Percentiles rank a stretch among this genome's conserved stretches.
phyloP scores from a whole-genome alignment of 371 early-diverging fungal genomes.

The Saksenaea vasiformis region DNA sequence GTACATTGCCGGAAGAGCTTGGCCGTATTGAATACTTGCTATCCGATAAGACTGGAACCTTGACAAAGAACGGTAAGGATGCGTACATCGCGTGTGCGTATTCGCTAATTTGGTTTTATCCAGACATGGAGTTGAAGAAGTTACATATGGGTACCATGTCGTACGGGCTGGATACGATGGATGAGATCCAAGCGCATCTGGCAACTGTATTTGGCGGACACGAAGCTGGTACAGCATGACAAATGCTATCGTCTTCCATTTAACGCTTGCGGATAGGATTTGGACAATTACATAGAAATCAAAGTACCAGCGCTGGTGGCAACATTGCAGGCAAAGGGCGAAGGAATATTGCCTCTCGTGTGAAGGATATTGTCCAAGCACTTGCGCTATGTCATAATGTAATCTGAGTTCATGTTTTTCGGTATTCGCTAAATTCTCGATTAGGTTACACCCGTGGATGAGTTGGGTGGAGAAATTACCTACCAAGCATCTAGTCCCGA shows the following conservation, averaged over 20 bases:
- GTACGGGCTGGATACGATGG: conserved; percentile 89
- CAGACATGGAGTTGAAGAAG: conserved; percentile 98
- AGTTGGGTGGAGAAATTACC: conserved; percentile 53
- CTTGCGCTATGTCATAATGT: conserved; percentile 95
- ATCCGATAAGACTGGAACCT: conserved; percentile 99
- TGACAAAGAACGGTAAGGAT: conserved; percentile 93
- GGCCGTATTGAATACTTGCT: conserved; percentile 97
- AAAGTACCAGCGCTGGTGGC: neutral
- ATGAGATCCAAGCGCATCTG: conserved; percentile 77
- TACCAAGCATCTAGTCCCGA: conserved; percentile 99
- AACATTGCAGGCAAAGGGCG: conserved; percentile 52
- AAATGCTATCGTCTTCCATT: neutral
- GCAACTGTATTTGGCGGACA: conserved; percentile 54
- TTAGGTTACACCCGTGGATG: conserved; percentile 58
- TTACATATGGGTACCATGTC: conserved; percentile 97
- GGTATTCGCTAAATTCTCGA: neutral
- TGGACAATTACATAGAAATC: neutral
- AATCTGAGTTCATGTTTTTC: conserved; percentile 16
- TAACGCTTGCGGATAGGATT: neutral
- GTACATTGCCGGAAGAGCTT: conserved; percentile 99
- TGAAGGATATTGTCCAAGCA: conserved; percentile 84
- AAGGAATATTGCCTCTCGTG: conserved; percentile 75
- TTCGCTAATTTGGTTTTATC: neutral
- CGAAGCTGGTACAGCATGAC: conserved; percentile 14
- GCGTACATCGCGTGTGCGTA: neutral